Percentiles rank a stretch among this genome's conserved stretches.
These are phyloP conservation scores for Fragaria iinumae DNA, from an alignment of 306 rosid species.

Conservation along the genomic window DNA sequence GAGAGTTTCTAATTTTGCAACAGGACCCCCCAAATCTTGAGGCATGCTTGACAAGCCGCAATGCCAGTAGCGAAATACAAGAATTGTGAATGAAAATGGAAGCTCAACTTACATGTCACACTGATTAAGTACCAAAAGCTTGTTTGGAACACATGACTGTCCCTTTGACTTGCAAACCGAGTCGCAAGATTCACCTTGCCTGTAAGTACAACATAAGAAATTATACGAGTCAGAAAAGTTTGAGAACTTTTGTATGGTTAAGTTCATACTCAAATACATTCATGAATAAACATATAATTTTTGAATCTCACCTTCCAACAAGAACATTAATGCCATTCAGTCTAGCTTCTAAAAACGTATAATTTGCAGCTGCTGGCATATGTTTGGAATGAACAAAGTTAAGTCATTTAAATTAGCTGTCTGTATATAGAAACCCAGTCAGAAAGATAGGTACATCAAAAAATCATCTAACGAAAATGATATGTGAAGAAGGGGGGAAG, in stretches of 20 bases:
- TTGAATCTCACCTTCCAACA: slow-evolving; percentile 72
- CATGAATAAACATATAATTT: slow-evolving; percentile 5
- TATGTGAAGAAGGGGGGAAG: background rate
- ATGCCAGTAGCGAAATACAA: background rate
- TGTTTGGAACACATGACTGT: slow-evolving; percentile 83
- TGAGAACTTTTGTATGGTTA: slow-evolving; percentile 12
- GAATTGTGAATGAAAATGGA: slow-evolving; percentile 2
- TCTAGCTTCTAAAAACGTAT: slow-evolving; percentile 58
- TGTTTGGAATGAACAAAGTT: slow-evolving; percentile 29
- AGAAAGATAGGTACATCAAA: background rate
- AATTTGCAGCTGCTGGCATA: slow-evolving; percentile 41
- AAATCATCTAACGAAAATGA: background rate
- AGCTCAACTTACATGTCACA: slow-evolving; percentile 75
- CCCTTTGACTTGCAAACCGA: slow-evolving; percentile 85
- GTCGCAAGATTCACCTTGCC: slow-evolving; percentile 88
- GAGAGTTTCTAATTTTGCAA: background rate
- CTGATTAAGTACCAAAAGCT: slow-evolving; percentile 74
- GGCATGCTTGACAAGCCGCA: background rate
- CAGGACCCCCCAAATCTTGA: background rate
- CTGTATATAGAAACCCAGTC: background rate
- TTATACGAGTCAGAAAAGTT: slow-evolving; percentile 30
- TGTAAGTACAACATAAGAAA: slow-evolving; percentile 35
- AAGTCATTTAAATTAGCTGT: background rate
- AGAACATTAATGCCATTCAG: slow-evolving; percentile 73
- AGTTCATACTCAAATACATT: background rate